These are phyloP conservation scores for Lithohypha guttulata DNA, from an alignment of 2,329 filamentous ascomycete genomes.

Conservation along the genomic window DNA sequence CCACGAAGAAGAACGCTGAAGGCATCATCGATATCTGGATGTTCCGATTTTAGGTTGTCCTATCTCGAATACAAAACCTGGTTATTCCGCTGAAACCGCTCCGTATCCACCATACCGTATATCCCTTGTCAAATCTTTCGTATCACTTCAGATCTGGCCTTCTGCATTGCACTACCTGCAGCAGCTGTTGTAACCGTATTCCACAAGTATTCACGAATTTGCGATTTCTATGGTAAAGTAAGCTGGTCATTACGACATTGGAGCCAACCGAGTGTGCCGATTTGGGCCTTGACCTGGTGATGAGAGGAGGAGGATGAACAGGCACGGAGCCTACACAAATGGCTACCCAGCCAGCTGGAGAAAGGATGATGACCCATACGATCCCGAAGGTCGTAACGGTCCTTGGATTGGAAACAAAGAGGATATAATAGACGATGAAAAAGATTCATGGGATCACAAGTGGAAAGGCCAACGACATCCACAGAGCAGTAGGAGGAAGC, in stretches of 20 bases:
- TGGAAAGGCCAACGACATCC: constrained; percentile 17
- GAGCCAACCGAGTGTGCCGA: background rate
- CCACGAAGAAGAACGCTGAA: too few relatives aligned
- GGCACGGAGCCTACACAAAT: constrained; percentile 76
- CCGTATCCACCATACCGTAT: too few relatives aligned
- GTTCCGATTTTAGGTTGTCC: too few relatives aligned
- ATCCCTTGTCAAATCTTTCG: too few relatives aligned
- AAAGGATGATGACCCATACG: constrained; percentile 59
- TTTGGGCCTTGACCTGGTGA: constrained; percentile 12
- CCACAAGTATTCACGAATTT: too few relatives aligned
- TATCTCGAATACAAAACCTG: too few relatives aligned
- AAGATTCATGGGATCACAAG: constrained; percentile 14
- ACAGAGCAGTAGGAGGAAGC: constrained; percentile 13
- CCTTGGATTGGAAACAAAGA: constrained; percentile 17
- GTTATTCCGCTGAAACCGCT: too few relatives aligned
- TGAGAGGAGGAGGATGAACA: constrained; percentile 53
- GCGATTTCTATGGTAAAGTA: too few relatives aligned
- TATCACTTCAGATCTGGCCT: too few relatives aligned
- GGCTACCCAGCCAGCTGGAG: constrained; percentile 61
- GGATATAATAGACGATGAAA: constrained; percentile 20
- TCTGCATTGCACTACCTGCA: too few relatives aligned
- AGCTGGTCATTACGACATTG: background rate
- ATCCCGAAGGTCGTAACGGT: constrained; percentile 52
- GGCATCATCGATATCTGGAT: too few relatives aligned
- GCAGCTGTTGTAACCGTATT: too few relatives aligned